Conservation (phyloP, 345 rosid species). For the Camelina laxa region DNA sequence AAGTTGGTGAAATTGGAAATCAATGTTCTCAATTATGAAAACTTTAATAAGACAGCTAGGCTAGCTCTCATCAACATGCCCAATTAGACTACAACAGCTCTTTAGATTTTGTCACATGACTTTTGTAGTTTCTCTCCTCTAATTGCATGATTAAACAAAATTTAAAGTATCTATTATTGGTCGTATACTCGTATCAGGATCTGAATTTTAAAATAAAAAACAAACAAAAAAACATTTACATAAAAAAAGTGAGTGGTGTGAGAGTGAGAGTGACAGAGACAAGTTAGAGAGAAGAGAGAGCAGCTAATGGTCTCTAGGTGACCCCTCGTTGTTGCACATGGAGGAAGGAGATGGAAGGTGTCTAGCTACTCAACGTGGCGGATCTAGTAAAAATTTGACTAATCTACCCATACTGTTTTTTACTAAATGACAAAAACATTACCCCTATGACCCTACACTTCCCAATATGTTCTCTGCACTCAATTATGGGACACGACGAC, state of each 20-base stretch:
- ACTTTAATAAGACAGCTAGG: conserved; percentile 23
- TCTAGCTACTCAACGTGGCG: conserved; percentile 29
- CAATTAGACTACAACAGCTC: conserved; percentile 46
- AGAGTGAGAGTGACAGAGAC: conserved; percentile 39
- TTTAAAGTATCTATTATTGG: conserved; percentile 17
- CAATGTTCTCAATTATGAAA: conserved; percentile 9
- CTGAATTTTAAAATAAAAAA: not conserved
- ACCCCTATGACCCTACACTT: conserved; percentile 31
- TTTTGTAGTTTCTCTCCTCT: conserved; percentile 8
- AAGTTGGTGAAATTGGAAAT: conserved; percentile 20
- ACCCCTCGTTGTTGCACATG: conserved; percentile 43
- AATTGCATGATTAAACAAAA: conserved; percentile 26
- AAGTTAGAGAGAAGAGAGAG: conserved; percentile 17
- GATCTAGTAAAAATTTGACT: conserved; percentile 17
- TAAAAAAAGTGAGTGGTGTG: conserved; percentile 39
- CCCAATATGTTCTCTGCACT: conserved; percentile 43
- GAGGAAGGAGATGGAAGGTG: conserved; percentile 22
- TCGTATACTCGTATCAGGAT: not conserved
- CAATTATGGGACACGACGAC: conserved; percentile 42
- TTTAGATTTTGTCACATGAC: conserved; percentile 49
- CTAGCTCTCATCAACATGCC: conserved; percentile 14
- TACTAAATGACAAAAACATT: conserved; percentile 30
- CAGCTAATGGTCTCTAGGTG: conserved; percentile 11
- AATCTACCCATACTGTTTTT: conserved; percentile 34
- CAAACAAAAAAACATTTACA: not conserved